Base-by-base conservation (phyloP, 805 yeast species). In the Kluyveromyces nonfermentans region DNA sequence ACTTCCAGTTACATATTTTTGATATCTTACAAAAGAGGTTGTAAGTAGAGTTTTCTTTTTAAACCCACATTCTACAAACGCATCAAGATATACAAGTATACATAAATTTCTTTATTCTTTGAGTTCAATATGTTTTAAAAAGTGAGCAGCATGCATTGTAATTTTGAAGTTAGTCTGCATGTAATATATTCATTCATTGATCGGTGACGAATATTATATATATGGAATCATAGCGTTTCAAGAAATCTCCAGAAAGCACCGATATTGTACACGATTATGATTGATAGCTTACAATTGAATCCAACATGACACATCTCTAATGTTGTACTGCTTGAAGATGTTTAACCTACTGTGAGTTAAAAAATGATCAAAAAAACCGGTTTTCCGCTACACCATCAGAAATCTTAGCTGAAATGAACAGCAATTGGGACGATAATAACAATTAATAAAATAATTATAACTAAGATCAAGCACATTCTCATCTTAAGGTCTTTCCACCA, bases 401-500 rank as follows among this genome's bases (percentile, higher is more conserved):
- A 36, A 20, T 17, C 17, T 45, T 55, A 69, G 36, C 73, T 74
- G 64, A 88, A 89, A 62, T 89, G 96, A 45, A 90, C 87, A 30
- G 85, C 97, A 49, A 93, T 80, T 25, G 97, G 97, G 34, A 90
- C 96, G 52, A 89, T 85, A 50, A 82, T 78, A 45, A 90, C 95
- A 44, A 90, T 84, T 46, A 90, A 68, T 53, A 90, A 68, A 42
- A 89, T 78, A 59, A 90, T 79, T 42, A 93, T 80, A 22, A 82
- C 84, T 39, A 82, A 78, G 47, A 89, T 82, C 46, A 85, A 68
- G 67, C 97, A 90, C 72, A 89, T 70, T 66, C 95, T 82, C 90
- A 93, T 84, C 72, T 93, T 93, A 78, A 93, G 75, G 64, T 90
- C 96, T 67, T 93, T 90, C 85, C 95, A 85, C 97, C 97, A 90